Conservation (phyloP, 495 filamentous ascomycete genomes). For the Hypoxylon rickii region DNA sequence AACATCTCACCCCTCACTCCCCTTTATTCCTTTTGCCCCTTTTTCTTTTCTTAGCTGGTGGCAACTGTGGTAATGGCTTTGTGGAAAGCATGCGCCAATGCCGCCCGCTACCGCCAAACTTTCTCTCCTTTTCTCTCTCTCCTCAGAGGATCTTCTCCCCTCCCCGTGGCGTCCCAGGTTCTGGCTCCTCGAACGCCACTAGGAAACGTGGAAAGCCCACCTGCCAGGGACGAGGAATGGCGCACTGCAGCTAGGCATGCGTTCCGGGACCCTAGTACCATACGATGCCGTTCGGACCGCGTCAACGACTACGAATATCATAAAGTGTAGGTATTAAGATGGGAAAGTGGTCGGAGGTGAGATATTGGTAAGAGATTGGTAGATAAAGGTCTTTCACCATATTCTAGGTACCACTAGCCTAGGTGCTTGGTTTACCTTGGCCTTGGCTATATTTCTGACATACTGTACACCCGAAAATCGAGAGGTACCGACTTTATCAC, state of each 20-base stretch:
- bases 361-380: too few species aligned
- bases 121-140: too few species aligned
- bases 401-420: too few species aligned
- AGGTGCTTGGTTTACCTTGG: too few species aligned
- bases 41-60: slow-evolving; percentile 5
- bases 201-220: neutral
- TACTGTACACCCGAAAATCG: too few species aligned
- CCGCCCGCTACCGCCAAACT: slow-evolving; percentile 1
- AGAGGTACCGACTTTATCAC: too few species aligned
- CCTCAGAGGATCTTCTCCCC: slow-evolving; percentile 8
- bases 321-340: too few species aligned
- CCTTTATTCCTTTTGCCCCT: neutral
- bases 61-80: too few species aligned
- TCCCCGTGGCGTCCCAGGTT: slow-evolving; percentile 19
- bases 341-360: too few species aligned
- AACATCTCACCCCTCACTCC: too few species aligned
- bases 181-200: slow-evolving; percentile 18
- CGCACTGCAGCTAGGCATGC: neutral
- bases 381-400: too few species aligned
- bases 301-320: slow-evolving; percentile 13
- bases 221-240: neutral
- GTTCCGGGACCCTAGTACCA: neutral
- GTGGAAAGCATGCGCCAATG: slow-evolving; percentile 1
- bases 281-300: slow-evolving; percentile 25
- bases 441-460: too few species aligned